A percentile compares a stretch with the other conserved stretches of the same genome.
Conservation (phyloP, 441 rosid genomes). For the Brassica hybrid region DNA sequence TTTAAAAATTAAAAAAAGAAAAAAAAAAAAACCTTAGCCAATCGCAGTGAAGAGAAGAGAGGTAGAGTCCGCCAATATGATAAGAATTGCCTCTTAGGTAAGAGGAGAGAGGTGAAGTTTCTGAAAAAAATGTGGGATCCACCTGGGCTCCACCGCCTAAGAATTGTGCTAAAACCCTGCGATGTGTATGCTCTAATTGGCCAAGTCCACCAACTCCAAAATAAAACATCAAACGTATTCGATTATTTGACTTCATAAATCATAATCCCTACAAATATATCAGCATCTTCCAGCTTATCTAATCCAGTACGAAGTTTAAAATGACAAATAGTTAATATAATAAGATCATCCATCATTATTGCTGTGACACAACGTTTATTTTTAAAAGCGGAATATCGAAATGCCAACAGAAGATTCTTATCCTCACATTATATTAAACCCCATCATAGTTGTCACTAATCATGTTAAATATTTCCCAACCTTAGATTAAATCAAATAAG, state of each 20-base stretch:
- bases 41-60: too few relatives aligned
- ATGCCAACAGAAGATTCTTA: conserved; percentile 34
- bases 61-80: too few relatives aligned
- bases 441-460: conserved; percentile 28
- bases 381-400: neutral
- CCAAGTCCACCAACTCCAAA: conserved; percentile 20
- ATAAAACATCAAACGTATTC: neutral
- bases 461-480: conserved; percentile 3
- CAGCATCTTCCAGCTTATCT: conserved; percentile 19
- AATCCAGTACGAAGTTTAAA: conserved; percentile 16
- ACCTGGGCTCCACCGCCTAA: too few relatives aligned
- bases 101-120: too few relatives aligned
- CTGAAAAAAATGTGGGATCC: too few relatives aligned
- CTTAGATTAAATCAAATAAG: conserved; percentile 38
- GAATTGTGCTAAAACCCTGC: too few relatives aligned
- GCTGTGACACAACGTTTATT: conserved; percentile 24
- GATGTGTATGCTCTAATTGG: too few relatives aligned
- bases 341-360: conserved; percentile 27
- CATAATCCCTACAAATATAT: neutral
- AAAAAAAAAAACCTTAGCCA: too few relatives aligned
- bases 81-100: too few relatives aligned
- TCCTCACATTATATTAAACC: conserved; percentile 21
- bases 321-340: conserved; percentile 3
- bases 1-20: too few relatives aligned
- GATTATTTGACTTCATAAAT: neutral